Percentiles rank a stretch among this genome's conserved stretches.
These are phyloP conservation scores for Tuber indicum DNA, from an alignment of 495 filamentous ascomycete genomes.

Conservation along the genomic window DNA sequence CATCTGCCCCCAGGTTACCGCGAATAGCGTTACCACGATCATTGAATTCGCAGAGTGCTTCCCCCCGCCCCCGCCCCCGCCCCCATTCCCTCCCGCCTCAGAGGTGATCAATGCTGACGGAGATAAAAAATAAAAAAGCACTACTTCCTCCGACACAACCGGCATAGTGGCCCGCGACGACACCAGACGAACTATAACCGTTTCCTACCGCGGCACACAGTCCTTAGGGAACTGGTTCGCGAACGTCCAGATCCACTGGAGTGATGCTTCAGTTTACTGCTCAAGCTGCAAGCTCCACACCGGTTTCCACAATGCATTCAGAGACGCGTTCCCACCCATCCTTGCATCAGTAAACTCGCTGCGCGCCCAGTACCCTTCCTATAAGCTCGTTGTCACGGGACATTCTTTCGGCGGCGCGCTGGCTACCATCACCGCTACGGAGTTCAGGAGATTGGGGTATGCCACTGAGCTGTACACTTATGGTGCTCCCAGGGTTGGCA, in stretches of 20 bases:
- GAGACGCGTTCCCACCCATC: slow-evolving; percentile 45
- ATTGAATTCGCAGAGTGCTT: slow-evolving; percentile 58
- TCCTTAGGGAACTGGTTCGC: slow-evolving; percentile 62
- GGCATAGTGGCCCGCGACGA: slow-evolving; percentile 65
- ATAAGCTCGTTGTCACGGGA: slow-evolving; percentile 52
- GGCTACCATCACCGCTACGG: slow-evolving; percentile 54
- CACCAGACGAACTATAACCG: slow-evolving; percentile 56
- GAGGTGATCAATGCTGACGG: slow-evolving; percentile 17
- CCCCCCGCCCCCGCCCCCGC: not conserved
- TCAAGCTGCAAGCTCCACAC: slow-evolving; percentile 49
- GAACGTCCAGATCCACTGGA: slow-evolving; percentile 50
- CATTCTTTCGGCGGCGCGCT: slow-evolving; percentile 60
- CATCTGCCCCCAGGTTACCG: slow-evolving; percentile 57
- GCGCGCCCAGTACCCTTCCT: slow-evolving; percentile 44
- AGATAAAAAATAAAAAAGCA: slow-evolving; percentile 42
- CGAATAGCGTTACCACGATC: slow-evolving; percentile 52
- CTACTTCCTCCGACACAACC: slow-evolving; percentile 54
- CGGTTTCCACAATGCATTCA: slow-evolving; percentile 56
- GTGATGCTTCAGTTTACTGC: slow-evolving; percentile 46
- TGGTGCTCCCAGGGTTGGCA: slow-evolving; percentile 57
- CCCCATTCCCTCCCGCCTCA: not conserved
- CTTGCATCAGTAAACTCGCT: slow-evolving; percentile 46
- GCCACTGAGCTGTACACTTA: slow-evolving; percentile 54
- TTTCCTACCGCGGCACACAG: slow-evolving; percentile 62
- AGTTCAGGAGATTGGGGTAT: slow-evolving; percentile 48